phyloP scores from a whole-genome alignment of 768 basidiomycete genomes.

The Russula emetica region DNA sequence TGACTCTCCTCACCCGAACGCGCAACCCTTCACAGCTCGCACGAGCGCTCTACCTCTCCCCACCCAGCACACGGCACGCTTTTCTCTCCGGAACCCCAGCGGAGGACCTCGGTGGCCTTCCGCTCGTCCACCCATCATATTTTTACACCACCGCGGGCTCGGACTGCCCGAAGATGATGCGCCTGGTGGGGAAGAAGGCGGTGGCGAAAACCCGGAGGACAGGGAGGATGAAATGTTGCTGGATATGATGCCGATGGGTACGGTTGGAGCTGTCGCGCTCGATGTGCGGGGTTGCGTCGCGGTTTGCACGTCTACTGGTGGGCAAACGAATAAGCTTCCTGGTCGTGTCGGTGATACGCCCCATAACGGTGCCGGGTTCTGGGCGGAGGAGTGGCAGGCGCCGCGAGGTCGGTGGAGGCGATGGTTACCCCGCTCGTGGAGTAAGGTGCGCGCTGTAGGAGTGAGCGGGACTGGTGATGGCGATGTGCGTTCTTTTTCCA shows the following conservation, averaged over 20 bases:
- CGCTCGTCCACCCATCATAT: conserved; percentile 68
- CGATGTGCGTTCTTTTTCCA: neutral
- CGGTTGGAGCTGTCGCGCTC: conserved; percentile 80
- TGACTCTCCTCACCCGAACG: conserved; percentile 60
- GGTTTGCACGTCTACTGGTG: conserved; percentile 73
- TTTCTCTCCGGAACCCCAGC: conserved; percentile 66
- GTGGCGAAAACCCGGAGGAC: conserved; percentile 27
- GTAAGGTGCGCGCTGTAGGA: conserved; percentile 51
- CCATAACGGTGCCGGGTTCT: conserved; percentile 71
- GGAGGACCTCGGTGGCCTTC: conserved; percentile 54
- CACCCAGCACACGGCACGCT: conserved; percentile 55
- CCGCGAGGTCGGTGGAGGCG: conserved; percentile 33
- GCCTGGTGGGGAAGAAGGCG: conserved; percentile 38
- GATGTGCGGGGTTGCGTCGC: conserved; percentile 72
- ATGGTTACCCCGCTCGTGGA: conserved; percentile 39
- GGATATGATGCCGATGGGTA: conserved; percentile 66
- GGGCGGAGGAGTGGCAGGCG: conserved; percentile 73
- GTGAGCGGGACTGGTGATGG: conserved; percentile 81
- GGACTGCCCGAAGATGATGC: conserved; percentile 67
- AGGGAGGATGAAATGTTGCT: conserved; percentile 35
- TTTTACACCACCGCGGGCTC: conserved; percentile 70
- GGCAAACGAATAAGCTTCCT: conserved; percentile 76
- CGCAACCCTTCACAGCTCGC: conserved; percentile 73
- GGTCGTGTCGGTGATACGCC: conserved; percentile 85
- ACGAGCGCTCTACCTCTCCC: conserved; percentile 67